Evolutionary conservation across 306 rosid genomes (phyloP), one percentile per base, ranked within the genome.

Genomic region (Lupinus albus): DNA sequence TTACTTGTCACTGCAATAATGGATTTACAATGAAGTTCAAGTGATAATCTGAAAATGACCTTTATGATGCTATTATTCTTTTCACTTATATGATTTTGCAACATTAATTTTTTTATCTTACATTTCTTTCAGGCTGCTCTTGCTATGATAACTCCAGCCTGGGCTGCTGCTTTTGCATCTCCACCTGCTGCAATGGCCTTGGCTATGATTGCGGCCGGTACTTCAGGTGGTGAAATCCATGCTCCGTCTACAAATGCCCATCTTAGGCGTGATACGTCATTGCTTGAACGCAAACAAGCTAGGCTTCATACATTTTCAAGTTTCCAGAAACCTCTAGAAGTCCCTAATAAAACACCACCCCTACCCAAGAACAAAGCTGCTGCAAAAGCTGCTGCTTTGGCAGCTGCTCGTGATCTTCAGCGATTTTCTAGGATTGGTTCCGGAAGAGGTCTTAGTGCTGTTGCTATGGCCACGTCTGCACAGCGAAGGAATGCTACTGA

Each of bases 151-250:
- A 75, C 99, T 79, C 95, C 97, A 55, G 78, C 85, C 73, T 93
- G 99, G 99, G 99, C 99, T 79, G 99, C 96, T 75, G 97, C 97
- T 66, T 93, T 93, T 84, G 95, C 99, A 68, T 90, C 99, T 16
- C 99, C 99, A 48, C 99, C 99, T 68, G 85, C 99, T 59, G 89
- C 99, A 50, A 84, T 93, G 99, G 99, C 99, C 74, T 85, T 93
- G 83, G 95, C 99, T 74, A 93, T 93, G 99, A 83, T 90, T 69
- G 99, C 97, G 57, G 99, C 99, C 61, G 99, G 99, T 72, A 89
- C 96, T 70, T 93, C 99, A 21, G 89, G 97, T 74, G 82, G 82
- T 67, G 99, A 93, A 76, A 77, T 71, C 67, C 81, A 85, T 11
- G 85, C 86, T 61, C 88, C 95, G 63, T 69, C 82, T 36, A 64